Evolutionary conservation across 768 basidiomycete genomes (phyloP), one percentile per base, ranked within the genome.

Genomic region (Porphyrellus cyaneotinctus): DNA sequence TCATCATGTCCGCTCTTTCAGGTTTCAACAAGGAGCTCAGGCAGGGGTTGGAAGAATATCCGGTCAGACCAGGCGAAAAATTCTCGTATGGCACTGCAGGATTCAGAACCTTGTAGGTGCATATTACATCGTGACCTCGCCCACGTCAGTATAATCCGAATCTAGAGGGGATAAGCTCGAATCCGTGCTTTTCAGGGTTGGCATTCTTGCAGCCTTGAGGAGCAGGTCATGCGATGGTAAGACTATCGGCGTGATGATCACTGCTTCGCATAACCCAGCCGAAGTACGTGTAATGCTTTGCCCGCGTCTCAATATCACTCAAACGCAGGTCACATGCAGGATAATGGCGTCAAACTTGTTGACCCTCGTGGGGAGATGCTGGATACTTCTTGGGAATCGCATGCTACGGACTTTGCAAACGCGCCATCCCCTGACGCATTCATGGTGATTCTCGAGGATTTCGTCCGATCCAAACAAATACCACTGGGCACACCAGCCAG

Each of bases 241-340:
- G 66, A 87, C 85, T 23, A 88, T 99, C 61, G 97, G 97, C 15
- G 91, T 98, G 20, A 98, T 99, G 97, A 87, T 99, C 66, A 99
- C 97, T 33, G 97, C 97, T 3, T 95, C 93, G n/a, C 97, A 99
- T 72, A 99, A 99, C 68, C 95, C 97, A n/a, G 95, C 95, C 67
- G 79, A 83, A 65, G 95, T 94, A 63, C 58, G 80, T 64, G n/a
- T 46, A 39, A 30, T 46, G 3, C 26, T 4, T 49, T 37, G 49
- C 28, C 24, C 35, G 26, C 5, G 13, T 51, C 36, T 39, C 17
- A 18, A 44, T 39, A 11, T 39, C 39, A 31, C 49, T 32, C 35
- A 43, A 53, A 49, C 38, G 31, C 20, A 53, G 30, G 18, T 49
- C 43, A 54, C 56, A 22, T 51, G 9, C 64, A 97, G 93, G 97